Base-by-base conservation (phyloP, 495 filamentous ascomycete genomes). In the Viridothelium virens region DNA sequence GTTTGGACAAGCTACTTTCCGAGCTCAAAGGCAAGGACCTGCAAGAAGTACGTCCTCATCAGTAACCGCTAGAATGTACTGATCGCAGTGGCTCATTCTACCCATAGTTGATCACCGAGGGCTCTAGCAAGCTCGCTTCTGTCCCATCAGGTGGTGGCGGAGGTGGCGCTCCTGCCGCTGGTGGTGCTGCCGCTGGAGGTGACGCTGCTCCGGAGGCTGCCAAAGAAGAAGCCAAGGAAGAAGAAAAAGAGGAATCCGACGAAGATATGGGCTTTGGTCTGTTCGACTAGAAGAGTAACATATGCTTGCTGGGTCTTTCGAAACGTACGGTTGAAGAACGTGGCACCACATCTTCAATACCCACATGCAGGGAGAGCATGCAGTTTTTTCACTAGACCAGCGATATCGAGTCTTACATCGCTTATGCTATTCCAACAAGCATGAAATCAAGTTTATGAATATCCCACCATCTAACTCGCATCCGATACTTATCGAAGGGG, bases 181-280 rank as follows among this genome's bases (percentile, higher is more conserved):
- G 81, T 68, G 87, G 82, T 72, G 85, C 84, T 71, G 87, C 81
- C 73, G 88, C 79, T 73, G 90, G 78, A 74, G 90, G 81, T 70
- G 88, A 80, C 68, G 88, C 84, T 69, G 85, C 85, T 71, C 80
- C 85, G 68, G 86, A 86, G 79, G 87, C 82, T 72, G 87, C 90
- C 77, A 83, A 86, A 77, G 87, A 85, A 75, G 89, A 88, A 73
- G 48, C 56, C 50, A 81, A 82, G 75, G 83, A 87, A 76, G 85
- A 87, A 71, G 86, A 84, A 77, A 87, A 91, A 80, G 84, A 86
- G 81, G 94, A 97, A 86, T 97, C 94, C 77, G 94, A 99, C 81
- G 94, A 99, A 78, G 94, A 99, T 78, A 99, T 99, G 94, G 94
- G 94, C 76, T 96, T 99, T 85, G 94, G 94, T 89, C 92, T 99